These are phyloP conservation scores for Rhodotorula mucilaginosa DNA, from an alignment of 1,284 basidiomycete species.

Conservation along the genomic window DNA sequence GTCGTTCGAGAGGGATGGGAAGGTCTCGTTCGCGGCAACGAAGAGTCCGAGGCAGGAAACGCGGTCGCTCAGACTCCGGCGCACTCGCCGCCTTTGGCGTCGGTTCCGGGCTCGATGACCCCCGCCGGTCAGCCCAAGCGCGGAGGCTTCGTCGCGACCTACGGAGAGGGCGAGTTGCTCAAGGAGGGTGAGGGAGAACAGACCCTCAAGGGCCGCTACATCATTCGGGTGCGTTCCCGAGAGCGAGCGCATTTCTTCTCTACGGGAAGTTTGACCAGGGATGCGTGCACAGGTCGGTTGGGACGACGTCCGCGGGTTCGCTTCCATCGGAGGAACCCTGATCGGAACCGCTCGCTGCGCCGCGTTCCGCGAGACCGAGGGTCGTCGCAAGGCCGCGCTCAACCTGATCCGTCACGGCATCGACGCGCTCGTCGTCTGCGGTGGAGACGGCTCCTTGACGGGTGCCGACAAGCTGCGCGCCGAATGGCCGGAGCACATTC, in stretches of 20 bases:
- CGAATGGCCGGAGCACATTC: constrained; percentile 86
- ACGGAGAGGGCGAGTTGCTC: constrained; percentile 85
- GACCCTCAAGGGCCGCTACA: constrained; percentile 81
- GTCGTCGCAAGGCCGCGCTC: constrained; percentile 77
- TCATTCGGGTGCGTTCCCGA: constrained; percentile 60
- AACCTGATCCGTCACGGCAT: constrained; percentile 96
- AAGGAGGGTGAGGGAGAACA: constrained; percentile 85
- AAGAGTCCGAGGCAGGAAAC: constrained; percentile 8
- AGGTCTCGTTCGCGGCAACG: constrained; percentile 68
- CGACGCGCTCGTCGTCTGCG: constrained; percentile 93
- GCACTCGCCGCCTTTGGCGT: constrained; percentile 10
- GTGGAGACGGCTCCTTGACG: constrained; percentile 93
- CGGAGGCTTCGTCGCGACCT: constrained; percentile 55
- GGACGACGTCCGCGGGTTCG: constrained; percentile 97
- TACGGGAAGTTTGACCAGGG: not conserved
- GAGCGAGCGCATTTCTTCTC: too few species aligned
- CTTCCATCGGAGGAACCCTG: constrained; percentile 83
- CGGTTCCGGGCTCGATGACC: constrained; percentile 12
- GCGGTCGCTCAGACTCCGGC: not conserved
- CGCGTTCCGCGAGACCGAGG: constrained; percentile 81
- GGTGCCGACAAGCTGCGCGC: constrained; percentile 90
- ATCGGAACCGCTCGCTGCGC: constrained; percentile 92
- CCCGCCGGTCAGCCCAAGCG: constrained; percentile 5
- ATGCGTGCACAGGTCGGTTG: constrained; percentile 66
- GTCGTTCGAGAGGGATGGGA: constrained; percentile 97